phyloP scores from a whole-genome alignment of 2,329 filamentous ascomycete species.

The Thelonectria discophora region DNA sequence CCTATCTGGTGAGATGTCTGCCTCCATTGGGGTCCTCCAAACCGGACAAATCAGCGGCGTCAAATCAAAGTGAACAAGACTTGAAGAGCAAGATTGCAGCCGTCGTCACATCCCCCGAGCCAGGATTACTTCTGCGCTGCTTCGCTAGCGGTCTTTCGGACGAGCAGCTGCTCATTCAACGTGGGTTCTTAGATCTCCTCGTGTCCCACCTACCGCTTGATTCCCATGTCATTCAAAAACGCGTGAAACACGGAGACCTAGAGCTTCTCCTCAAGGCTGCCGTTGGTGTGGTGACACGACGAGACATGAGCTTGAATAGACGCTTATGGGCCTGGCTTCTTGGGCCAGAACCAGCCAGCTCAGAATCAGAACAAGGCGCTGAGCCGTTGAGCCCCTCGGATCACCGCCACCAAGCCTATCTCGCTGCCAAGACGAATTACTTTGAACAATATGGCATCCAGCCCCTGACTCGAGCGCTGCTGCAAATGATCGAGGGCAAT shows the following conservation, averaged over 20 bases:
- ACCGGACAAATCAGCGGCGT: constrained; percentile 22
- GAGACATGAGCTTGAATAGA: constrained; percentile 97
- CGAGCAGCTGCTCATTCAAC: constrained; percentile 88
- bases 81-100: constrained; percentile 63
- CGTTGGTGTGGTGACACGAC: constrained; percentile 83
- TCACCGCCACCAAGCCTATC: constrained; percentile 55
- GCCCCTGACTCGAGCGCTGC: constrained; percentile 76
- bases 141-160: constrained; percentile 91
- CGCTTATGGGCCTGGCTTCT: constrained; percentile 97
- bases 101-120: constrained; percentile 87
- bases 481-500: constrained; percentile 73
- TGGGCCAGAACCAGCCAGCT: constrained; percentile 71
- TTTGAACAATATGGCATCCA: constrained; percentile 83
- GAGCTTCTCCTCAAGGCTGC: constrained; percentile 84
- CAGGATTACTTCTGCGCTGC: constrained; percentile 86
- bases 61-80: constrained; percentile 30
- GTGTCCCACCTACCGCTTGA: constrained; percentile 90
- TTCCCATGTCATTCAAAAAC: constrained; percentile 79
- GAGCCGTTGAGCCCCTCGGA: constrained; percentile 56
- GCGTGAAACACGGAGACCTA: constrained; percentile 77
- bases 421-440: constrained; percentile 75
- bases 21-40: constrained; percentile 56
- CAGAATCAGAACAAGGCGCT: constrained; percentile 57
- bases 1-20: constrained; percentile 82
- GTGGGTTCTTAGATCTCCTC: constrained; percentile 91